Evolutionary conservation across 306 rosid species (phyloP).

Genomic region (Dalbergia cultrata): DNA sequence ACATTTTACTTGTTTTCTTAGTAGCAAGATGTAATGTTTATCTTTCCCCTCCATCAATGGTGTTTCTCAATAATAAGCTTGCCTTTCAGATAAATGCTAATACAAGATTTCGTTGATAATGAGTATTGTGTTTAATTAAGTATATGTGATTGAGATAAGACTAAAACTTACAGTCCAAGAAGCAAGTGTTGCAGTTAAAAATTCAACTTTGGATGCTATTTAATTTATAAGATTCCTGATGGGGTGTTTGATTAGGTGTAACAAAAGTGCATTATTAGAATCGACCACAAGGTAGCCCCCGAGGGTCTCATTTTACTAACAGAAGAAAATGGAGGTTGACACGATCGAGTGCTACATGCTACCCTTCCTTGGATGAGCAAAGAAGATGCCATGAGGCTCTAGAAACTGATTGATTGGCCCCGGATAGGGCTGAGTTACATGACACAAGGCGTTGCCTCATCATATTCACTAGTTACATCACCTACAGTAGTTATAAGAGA

Average conservation of each 20-base stretch:
- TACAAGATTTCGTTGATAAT: no score
- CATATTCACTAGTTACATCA: slow-evolving; percentile 34
- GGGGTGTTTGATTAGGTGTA: background rate
- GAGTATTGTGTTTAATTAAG: no score
- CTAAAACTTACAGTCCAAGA: background rate
- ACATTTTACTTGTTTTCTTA: no score
- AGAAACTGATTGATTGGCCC: background rate
- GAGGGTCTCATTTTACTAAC: background rate
- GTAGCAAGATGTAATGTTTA: background rate
- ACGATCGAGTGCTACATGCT: background rate
- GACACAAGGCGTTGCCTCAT: background rate
- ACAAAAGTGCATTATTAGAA: background rate
- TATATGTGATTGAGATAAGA: background rate
- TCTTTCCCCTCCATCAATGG: no score
- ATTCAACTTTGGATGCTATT: background rate
- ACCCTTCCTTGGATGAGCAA: background rate
- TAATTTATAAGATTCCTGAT: background rate
- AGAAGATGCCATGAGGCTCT: background rate
- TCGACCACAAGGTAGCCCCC: background rate
- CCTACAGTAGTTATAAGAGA: slow-evolving; percentile 19
- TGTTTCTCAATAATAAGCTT: no score
- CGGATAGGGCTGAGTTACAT: background rate
- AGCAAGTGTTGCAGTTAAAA: background rate
- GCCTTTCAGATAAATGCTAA: no score
- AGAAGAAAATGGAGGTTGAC: slow-evolving; percentile 8